phyloP scores from a whole-genome alignment of 2,329 filamentous ascomycete species.

The Coniella lustricola region DNA sequence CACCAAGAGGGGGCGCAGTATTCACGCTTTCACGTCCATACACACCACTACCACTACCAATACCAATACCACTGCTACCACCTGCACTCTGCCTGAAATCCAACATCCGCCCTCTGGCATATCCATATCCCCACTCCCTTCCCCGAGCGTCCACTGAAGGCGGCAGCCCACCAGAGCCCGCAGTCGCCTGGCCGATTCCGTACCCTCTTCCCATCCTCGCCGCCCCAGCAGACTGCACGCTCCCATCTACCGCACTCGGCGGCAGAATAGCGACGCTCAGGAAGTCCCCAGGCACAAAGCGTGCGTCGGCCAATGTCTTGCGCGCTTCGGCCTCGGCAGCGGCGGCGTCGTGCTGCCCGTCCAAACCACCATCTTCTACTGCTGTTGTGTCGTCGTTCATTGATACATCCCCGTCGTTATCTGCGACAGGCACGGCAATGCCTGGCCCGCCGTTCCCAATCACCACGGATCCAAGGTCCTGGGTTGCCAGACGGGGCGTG shows the following conservation, averaged over 20 bases:
- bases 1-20: conserved; percentile 36
- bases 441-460: conserved; percentile 54
- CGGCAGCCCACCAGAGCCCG: conserved; percentile 19
- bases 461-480: conserved; percentile 77
- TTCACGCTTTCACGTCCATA: conserved; percentile 32
- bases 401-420: no score
- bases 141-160: conserved; percentile 19
- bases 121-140: conserved; percentile 38
- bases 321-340: conserved; percentile 48
- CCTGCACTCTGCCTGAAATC: conserved; percentile 29
- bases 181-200: conserved; percentile 30
- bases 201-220: conserved; percentile 37
- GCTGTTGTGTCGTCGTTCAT: conserved; percentile 22
- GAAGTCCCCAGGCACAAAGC: conserved; percentile 86
- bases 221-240: conserved; percentile 57
- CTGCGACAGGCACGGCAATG: conserved; percentile 24
- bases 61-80: conserved; percentile 26
- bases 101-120: neutral
- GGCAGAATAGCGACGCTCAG: conserved; percentile 76
- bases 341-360: conserved; percentile 19
- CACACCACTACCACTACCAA: conserved; percentile 12
- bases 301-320: conserved; percentile 68
- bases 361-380: conserved; percentile 2
- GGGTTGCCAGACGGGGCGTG: conserved; percentile 57
- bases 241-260: conserved; percentile 61